A percentile compares a stretch with the other conserved stretches of the same genome.
These are phyloP conservation scores for Pugionium cornutum DNA, from an alignment of 345 rosid genomes.

Conservation along the genomic window DNA sequence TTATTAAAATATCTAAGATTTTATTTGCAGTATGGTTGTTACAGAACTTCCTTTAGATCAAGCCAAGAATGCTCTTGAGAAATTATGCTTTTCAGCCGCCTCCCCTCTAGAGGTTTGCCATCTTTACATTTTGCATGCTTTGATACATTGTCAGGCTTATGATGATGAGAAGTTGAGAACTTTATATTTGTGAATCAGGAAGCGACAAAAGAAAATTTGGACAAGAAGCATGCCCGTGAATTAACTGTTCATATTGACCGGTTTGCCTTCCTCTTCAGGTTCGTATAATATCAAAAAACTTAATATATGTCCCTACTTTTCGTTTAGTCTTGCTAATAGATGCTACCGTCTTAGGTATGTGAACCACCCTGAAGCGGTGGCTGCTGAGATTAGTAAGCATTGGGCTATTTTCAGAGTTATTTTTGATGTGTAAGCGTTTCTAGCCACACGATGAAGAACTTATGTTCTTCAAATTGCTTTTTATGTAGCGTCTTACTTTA, in stretches of 20 bases:
- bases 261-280: constrained; percentile 96
- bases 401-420: constrained; percentile 93
- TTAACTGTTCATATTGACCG: constrained; percentile 94
- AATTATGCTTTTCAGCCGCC: constrained; percentile 79
- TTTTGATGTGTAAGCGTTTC: constrained; percentile 76
- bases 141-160: constrained; percentile 7
- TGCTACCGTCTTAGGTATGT: constrained; percentile 63
- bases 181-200: constrained; percentile 52
- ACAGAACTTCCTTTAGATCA: constrained; percentile 87
- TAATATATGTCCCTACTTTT: constrained; percentile 18
- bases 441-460: constrained; percentile 12
- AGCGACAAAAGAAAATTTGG: constrained; percentile 68
- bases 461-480: constrained; percentile 22
- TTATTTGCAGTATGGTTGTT: constrained; percentile 78
- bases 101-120: constrained; percentile 77
- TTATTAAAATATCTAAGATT: constrained; percentile 34
- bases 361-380: constrained; percentile 96
- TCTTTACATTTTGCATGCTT: constrained; percentile 24
- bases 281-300: constrained; percentile 27
- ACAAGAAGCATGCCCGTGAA: constrained; percentile 87
- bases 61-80: constrained; percentile 85
- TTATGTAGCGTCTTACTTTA: constrained; percentile 27
- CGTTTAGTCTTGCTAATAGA: constrained; percentile 31
- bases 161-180: background rate
- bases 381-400: constrained; percentile 83